A percentile compares a stretch with the other conserved stretches of the same genome.
Evolutionary conservation across 441 rosid species (phyloP).

Genomic region (Erysimum cheiri): DNA sequence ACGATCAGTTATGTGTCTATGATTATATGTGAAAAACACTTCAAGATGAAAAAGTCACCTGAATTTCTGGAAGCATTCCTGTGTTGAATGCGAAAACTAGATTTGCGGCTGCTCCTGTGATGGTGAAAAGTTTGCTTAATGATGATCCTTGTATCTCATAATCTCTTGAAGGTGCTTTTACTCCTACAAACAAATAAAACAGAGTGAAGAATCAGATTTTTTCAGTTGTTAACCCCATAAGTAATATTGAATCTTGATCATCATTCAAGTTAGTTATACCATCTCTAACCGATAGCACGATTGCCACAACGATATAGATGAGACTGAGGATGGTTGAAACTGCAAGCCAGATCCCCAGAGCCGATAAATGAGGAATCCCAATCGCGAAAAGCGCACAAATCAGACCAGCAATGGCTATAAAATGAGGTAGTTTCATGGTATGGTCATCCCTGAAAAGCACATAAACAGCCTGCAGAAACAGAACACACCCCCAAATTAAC

Average conservation of each 20-base stretch:
- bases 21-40: too few species aligned
- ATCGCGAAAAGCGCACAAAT: constrained; percentile 84
- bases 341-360: constrained; percentile 84
- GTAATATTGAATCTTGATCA: constrained; percentile 8
- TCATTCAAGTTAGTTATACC: constrained; percentile 48
- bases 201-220: background rate
- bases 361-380: constrained; percentile 83
- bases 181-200: constrained; percentile 52
- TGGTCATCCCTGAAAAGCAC: constrained; percentile 70
- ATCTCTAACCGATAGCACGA: constrained; percentile 64
- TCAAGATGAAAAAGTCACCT: constrained; percentile 51
- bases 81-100: constrained; percentile 90
- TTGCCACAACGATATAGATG: constrained; percentile 65
- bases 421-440: constrained; percentile 77
- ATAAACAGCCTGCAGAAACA: constrained; percentile 77
- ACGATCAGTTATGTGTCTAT: too few species aligned
- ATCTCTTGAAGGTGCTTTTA: constrained; percentile 70
- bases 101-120: constrained; percentile 81
- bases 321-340: constrained; percentile 77
- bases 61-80: constrained; percentile 98
- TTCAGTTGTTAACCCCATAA: background rate
- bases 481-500: constrained; percentile 10
- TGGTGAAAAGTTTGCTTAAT: constrained; percentile 56
- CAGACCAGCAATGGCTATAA: constrained; percentile 75
- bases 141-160: constrained; percentile 68